Base-by-base conservation (phyloP, 768 basidiomycete species). In the Leucosporidium creatinivorum region DNA sequence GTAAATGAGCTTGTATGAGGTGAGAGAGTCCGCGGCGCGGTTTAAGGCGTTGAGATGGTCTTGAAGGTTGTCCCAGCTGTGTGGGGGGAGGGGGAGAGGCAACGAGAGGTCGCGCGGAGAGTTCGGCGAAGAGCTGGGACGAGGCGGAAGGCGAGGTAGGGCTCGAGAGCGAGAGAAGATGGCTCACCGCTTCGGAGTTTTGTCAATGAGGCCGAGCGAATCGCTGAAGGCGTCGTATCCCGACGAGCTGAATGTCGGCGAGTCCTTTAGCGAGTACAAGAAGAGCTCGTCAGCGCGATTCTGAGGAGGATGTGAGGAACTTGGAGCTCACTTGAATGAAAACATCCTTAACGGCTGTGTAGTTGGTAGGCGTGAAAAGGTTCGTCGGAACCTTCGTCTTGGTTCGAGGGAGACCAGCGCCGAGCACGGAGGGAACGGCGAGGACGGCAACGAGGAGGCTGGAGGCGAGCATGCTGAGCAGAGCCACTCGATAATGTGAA, bases 181-280 rank as follows among this genome's bases (percentile, higher is more conserved):
- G 30, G 75, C 47, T 6, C 76, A 77, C 0, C 74, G 63, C 9
- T 66, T 30, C 2, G 62, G 3, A 17, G 66, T 60, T 61, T 57
- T 50, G 49, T 67, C 65, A 6, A 69, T 21, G 9, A 73, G 55
- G 3, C 72, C 72, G 44, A 73, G 69, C 30, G 72, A 73, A 21
- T 70, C 39, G 30, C 33, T 9, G 19, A 61, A 21, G 47, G 31
- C 48, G 59, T 49, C 44, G 51, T 36, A 71, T 19, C 26, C 36
- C 0, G 44, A 17, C 17, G 39, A 17, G 55, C 58, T 58, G 60
- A 58, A 68, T 1, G 13, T 15, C 0, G 67, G 49, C 0, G 48
- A 57, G 25, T 65, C 66, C 55, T 72, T 58, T 10, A 21, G n/a
- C 1, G 28, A n/a, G 21, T 17, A 17, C 4, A 19, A 17, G 7